Evolutionary conservation across 106 monocot species (phyloP).

Genomic region (Triglochin maritima): DNA sequence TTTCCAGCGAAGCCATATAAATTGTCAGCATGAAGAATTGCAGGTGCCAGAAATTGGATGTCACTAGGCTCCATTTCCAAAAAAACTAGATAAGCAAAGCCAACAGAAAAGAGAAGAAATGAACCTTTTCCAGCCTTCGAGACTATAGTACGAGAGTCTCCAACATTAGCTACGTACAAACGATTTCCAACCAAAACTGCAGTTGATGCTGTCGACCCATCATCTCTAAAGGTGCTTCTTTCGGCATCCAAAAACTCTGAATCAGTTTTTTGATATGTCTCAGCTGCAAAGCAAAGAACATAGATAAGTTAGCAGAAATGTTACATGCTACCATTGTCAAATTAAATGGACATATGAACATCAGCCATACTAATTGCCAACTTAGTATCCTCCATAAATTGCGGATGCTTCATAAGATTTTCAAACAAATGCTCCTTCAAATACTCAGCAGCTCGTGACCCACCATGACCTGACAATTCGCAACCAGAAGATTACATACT

Average conservation of each 20-base stretch:
- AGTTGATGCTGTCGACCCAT: slow-evolving; percentile 91
- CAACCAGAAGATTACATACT: not conserved
- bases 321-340: not conserved
- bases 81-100: no score
- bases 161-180: slow-evolving; percentile 97
- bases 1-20: no score
- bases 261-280: slow-evolving; percentile 81
- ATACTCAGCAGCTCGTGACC: slow-evolving; percentile 87
- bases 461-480: slow-evolving; percentile 65
- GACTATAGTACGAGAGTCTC: slow-evolving; percentile 87
- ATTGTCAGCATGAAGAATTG: no score
- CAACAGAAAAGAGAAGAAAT: no score
- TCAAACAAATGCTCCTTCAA: slow-evolving; percentile 87
- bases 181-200: slow-evolving; percentile 74
- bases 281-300: slow-evolving; percentile 29
- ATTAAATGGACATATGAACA: not conserved
- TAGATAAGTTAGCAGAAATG: not conserved
- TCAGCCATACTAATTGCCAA: slow-evolving; percentile 53
- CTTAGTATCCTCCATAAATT: slow-evolving; percentile 71
- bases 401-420: slow-evolving; percentile 82
- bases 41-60: no score
- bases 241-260: slow-evolving; percentile 73
- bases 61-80: no score
- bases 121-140: slow-evolving; percentile 83
- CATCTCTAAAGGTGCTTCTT: slow-evolving; percentile 63